Conservation (phyloP, 768 basidiomycete species). For the Leccinum variicolor region DNA sequence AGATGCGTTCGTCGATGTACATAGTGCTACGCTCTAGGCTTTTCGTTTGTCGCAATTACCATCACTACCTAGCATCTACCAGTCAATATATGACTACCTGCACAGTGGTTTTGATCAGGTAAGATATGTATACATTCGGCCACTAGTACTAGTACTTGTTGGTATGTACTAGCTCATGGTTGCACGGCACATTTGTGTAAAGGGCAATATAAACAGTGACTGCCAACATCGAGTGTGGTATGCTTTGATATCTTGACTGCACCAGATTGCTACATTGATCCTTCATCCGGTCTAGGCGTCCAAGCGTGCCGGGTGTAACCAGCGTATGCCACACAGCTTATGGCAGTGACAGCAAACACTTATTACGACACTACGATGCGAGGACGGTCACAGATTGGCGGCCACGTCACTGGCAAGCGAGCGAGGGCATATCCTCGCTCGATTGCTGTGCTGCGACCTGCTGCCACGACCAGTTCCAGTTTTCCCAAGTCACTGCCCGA, state of each 20-base stretch:
- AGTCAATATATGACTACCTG: conserved; percentile 9
- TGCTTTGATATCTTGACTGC: not conserved
- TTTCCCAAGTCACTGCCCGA: too few relatives aligned
- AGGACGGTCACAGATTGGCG: too few relatives aligned
- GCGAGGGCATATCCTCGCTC: too few relatives aligned
- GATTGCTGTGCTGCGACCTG: too few relatives aligned
- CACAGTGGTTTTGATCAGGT: not conserved
- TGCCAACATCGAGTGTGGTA: too few relatives aligned
- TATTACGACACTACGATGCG: too few relatives aligned
- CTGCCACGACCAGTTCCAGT: too few relatives aligned
- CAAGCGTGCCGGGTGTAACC: too few relatives aligned
- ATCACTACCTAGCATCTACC: conserved; percentile 17
- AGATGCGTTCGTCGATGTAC: conserved; percentile 26
- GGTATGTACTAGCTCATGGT: not conserved
- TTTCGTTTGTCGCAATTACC: conserved; percentile 7
- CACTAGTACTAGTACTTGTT: not conserved
- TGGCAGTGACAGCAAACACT: too few relatives aligned
- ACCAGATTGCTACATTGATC: not conserved
- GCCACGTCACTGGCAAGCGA: too few relatives aligned
- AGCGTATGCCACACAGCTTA: too few relatives aligned
- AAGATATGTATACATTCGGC: not conserved
- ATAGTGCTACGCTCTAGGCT: conserved; percentile 22
- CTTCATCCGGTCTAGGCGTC: too few relatives aligned
- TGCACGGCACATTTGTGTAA: not conserved
- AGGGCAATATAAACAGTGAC: not conserved